Conservation (phyloP, 1,139 yeast species). For the Protomyces arabidopsidicola region DNA sequence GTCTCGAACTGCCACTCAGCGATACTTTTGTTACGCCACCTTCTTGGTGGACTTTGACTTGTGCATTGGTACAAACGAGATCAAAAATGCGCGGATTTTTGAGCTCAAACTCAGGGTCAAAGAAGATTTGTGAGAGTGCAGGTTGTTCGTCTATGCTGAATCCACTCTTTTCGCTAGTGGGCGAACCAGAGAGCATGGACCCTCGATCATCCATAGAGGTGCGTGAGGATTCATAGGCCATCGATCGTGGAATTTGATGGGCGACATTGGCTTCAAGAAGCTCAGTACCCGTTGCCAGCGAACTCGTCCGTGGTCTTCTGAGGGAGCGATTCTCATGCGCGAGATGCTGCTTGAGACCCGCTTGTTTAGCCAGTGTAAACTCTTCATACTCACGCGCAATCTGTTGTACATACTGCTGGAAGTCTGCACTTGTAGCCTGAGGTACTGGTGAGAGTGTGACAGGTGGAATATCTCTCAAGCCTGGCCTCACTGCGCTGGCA, state of each 20-base stretch:
- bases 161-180: slow-evolving; percentile 31
- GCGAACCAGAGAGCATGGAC: slow-evolving; percentile 14
- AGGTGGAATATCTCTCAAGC: slow-evolving; percentile 78
- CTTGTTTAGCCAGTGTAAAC: slow-evolving; percentile 17
- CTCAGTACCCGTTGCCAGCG: slow-evolving; percentile 10
- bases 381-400: slow-evolving; percentile 53
- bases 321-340: slow-evolving; percentile 1
- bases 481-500: slow-evolving; percentile 46
- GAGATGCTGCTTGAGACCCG: slow-evolving; percentile 19
- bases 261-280: slow-evolving; percentile 10
- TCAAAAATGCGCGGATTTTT: slow-evolving; percentile 86
- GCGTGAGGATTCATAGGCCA: slow-evolving; percentile 23
- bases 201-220: slow-evolving; percentile 14
- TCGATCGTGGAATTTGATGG: slow-evolving; percentile 11
- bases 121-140: slow-evolving; percentile 50
- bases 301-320: slow-evolving; percentile 10
- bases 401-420: slow-evolving; percentile 48
- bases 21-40: slow-evolving; percentile 34
- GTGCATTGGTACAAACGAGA: slow-evolving; percentile 58
- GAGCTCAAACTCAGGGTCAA: slow-evolving; percentile 63
- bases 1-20: slow-evolving; percentile 44
- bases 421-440: slow-evolving; percentile 49
- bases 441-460: slow-evolving; percentile 60
- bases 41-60: slow-evolving; percentile 41
- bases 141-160: slow-evolving; percentile 26